phyloP scores from a whole-genome alignment of 305 asterid species.

The Striga hermonthica region DNA sequence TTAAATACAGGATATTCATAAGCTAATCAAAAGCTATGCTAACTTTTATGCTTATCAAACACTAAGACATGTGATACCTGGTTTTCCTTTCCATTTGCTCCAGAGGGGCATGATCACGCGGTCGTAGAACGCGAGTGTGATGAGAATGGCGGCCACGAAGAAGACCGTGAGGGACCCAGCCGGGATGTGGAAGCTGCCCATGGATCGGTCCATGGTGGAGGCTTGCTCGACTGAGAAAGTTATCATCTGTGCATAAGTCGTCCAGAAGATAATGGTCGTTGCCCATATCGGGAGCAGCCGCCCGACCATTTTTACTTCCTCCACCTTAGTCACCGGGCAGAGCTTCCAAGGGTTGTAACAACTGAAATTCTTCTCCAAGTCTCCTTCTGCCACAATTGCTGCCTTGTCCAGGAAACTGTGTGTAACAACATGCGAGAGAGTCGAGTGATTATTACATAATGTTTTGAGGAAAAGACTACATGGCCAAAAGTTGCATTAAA shows the following conservation, averaged over 20 bases:
- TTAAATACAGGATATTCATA: too few species aligned
- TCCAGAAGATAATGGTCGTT: conserved; percentile 87
- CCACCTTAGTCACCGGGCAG: conserved; percentile 67
- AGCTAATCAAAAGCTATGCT: too few species aligned
- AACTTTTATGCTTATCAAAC: too few species aligned
- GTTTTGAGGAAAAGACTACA: too few species aligned
- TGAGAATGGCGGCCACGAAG: conserved; percentile 66
- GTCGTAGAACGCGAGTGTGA: conserved; percentile 63
- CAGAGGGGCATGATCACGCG: conserved; percentile 69
- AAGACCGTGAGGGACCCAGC: conserved; percentile 86
- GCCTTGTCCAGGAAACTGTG: conserved; percentile 76
- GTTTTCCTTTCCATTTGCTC: conserved; percentile 71
- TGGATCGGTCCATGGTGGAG: conserved; percentile 61
- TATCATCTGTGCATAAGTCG: conserved; percentile 87
- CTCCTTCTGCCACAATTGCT: conserved; percentile 61
- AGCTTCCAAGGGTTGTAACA: conserved; percentile 67
- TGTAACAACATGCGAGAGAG: neutral
- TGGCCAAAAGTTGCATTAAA: neutral
- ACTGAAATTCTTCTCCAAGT: conserved; percentile 30
- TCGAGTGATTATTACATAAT: too few species aligned
- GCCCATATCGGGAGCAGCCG: conserved; percentile 82
- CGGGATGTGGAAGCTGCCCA: conserved; percentile 64
- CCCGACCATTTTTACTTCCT: conserved; percentile 89
- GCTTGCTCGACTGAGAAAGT: conserved; percentile 90
- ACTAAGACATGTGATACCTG: neutral